A percentile compares a stretch with the other conserved stretches of the same genome.
These are phyloP conservation scores for Ceratobasidium sp. DNA, from an alignment of 1,284 basidiomycete genomes.

Conservation along the genomic window DNA sequence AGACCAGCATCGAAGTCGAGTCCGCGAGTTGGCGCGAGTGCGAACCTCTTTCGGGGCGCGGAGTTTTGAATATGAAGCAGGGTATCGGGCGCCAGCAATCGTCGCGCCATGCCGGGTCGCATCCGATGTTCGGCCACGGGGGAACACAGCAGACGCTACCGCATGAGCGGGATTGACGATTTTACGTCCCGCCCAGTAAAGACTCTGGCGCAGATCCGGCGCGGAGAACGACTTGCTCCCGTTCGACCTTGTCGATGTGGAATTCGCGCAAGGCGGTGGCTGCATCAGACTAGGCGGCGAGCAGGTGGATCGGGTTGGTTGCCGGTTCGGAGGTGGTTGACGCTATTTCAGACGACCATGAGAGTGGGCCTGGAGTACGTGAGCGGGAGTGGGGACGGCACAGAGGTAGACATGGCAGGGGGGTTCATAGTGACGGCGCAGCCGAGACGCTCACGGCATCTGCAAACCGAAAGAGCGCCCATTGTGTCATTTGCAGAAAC, in stretches of 20 bases:
- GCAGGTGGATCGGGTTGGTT: slow-evolving; percentile 31
- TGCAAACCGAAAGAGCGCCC: slow-evolving; percentile 9
- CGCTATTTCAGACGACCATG: neutral
- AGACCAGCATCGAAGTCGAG: slow-evolving; percentile 79
- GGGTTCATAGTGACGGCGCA: slow-evolving; percentile 10
- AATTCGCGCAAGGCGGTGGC: slow-evolving; percentile 38
- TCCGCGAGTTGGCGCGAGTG: slow-evolving; percentile 48
- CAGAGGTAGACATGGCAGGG: slow-evolving; percentile 33
- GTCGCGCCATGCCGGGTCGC: slow-evolving; percentile 40
- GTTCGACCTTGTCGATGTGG: slow-evolving; percentile 34
- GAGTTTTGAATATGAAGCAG: neutral
- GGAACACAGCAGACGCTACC: slow-evolving; percentile 5
- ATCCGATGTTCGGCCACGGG: slow-evolving; percentile 23
- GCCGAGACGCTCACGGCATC: slow-evolving; percentile 23
- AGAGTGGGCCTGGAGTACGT: neutral
- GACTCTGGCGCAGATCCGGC: slow-evolving; percentile 26
- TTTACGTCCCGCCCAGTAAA: slow-evolving; percentile 24
- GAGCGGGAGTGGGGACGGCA: neutral
- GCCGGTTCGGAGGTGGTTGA: slow-evolving; percentile 6
- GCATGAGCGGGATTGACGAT: slow-evolving; percentile 11
- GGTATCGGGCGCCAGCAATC: neutral
- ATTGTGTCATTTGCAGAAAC: neutral
- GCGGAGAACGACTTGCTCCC: slow-evolving; percentile 29
- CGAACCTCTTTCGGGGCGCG: neutral
- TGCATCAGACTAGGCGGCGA: slow-evolving; percentile 10